A percentile compares a stretch with the other conserved stretches of the same genome.
Evolutionary conservation across 2,329 filamentous ascomycete genomes (phyloP).

Genomic region (Colletotrichum plurivorum): DNA sequence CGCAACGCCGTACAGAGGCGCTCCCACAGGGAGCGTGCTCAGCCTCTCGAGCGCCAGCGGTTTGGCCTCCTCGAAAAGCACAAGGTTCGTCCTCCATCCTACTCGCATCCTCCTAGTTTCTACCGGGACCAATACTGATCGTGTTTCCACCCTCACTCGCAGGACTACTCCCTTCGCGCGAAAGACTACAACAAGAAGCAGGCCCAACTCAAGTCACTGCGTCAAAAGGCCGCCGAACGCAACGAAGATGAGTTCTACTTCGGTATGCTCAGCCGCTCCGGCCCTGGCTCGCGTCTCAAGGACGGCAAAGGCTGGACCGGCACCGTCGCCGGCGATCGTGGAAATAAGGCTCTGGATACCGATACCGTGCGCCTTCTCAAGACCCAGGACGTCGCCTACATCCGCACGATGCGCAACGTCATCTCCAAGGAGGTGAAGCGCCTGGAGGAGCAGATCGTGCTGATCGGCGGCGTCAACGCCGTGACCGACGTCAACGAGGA

Average conservation of each 20-base stretch:
- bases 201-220: slow-evolving; percentile 69
- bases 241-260: slow-evolving; percentile 84
- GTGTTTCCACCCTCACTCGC: neutral
- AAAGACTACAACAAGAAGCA: slow-evolving; percentile 78
- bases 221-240: slow-evolving; percentile 73
- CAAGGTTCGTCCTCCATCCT: slow-evolving; percentile 70
- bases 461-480: slow-evolving; percentile 52
- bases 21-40: slow-evolving; percentile 90
- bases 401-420: slow-evolving; percentile 74
- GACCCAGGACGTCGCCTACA: slow-evolving; percentile 77
- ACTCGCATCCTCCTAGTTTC: neutral
- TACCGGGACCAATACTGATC: slow-evolving; percentile 6
- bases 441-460: slow-evolving; percentile 68
- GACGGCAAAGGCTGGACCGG: slow-evolving; percentile 68
- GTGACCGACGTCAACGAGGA: slow-evolving; percentile 55
- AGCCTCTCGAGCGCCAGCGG: slow-evolving; percentile 85
- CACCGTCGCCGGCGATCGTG: slow-evolving; percentile 70
- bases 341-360: slow-evolving; percentile 67
- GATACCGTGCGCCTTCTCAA: slow-evolving; percentile 75
- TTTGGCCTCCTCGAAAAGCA: slow-evolving; percentile 96
- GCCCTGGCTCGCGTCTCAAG: slow-evolving; percentile 65
- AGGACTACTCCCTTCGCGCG: slow-evolving; percentile 77
- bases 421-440: slow-evolving; percentile 69
- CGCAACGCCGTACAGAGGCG: slow-evolving; percentile 81
- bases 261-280: slow-evolving; percentile 75